Percentiles rank a stretch among this genome's conserved stretches.
Evolutionary conservation across 129 eudicot species (phyloP).

Genomic region (Tagetes erecta): DNA sequence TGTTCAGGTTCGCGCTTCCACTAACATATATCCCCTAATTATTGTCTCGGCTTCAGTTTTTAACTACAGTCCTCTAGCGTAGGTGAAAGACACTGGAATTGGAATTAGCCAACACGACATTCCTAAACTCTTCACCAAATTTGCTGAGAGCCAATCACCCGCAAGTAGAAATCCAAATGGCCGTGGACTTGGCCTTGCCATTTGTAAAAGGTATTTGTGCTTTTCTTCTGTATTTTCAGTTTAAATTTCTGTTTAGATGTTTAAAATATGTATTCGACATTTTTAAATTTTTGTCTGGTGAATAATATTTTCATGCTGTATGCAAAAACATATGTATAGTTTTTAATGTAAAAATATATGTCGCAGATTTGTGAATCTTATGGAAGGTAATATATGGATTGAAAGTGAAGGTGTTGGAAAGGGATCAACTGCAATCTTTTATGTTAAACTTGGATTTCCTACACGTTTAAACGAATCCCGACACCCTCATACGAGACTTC

Average conservation of each 20-base stretch:
- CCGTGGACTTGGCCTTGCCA: slow-evolving; percentile 94
- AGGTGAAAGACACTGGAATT: slow-evolving; percentile 89
- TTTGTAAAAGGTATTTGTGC: slow-evolving; percentile 70
- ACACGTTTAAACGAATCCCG: slow-evolving; percentile 51
- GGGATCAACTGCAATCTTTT: slow-evolving; percentile 73
- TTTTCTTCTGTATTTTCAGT: neutral
- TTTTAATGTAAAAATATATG: neutral
- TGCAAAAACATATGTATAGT: neutral
- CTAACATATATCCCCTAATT: neutral
- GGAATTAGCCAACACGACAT: slow-evolving; percentile 89
- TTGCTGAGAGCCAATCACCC: slow-evolving; percentile 65
- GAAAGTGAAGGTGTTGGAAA: slow-evolving; percentile 97
- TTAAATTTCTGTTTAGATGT: neutral
- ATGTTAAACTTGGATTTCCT: slow-evolving; percentile 73
- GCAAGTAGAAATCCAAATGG: slow-evolving; percentile 61
- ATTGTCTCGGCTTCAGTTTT: neutral
- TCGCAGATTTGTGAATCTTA: slow-evolving; percentile 83
- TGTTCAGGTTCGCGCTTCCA: slow-evolving; percentile 64
- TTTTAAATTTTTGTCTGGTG: neutral
- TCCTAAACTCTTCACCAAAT: slow-evolving; percentile 78
- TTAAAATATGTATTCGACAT: neutral
- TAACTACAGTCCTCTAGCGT: slow-evolving; percentile 26
- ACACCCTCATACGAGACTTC: slow-evolving; percentile 41
- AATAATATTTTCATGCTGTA: neutral
- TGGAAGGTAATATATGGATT: slow-evolving; percentile 91